Conservation (phyloP, 768 basidiomycete genomes). For the Brasilioporus rufonigricans region DNA sequence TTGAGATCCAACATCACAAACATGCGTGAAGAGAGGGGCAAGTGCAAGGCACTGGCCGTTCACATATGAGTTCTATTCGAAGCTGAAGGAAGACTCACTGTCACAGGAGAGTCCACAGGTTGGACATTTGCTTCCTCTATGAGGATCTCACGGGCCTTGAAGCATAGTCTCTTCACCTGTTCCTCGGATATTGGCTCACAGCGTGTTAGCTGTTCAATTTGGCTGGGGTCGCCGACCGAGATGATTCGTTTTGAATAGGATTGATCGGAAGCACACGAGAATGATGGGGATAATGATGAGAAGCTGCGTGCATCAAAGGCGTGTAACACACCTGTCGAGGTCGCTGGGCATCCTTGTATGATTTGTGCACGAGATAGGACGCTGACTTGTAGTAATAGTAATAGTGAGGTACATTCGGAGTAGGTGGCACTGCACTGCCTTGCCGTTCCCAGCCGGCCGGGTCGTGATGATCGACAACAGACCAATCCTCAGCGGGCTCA, state of each 20-base stretch:
- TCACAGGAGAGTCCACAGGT: constrained; percentile 92
- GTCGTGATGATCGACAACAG: constrained; percentile 22
- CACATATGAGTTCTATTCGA: background rate
- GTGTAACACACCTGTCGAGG: constrained; percentile 50
- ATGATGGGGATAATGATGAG: constrained; percentile 25
- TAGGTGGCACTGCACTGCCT: constrained; percentile 28
- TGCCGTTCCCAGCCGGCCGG: constrained; percentile 7
- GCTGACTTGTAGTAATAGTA: constrained; percentile 28
- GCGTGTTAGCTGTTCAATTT: constrained; percentile 90
- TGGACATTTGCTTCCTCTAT: constrained; percentile 99
- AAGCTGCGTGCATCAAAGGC: constrained; percentile 27
- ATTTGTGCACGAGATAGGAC: constrained; percentile 24
- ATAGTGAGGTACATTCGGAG: constrained; percentile 22
- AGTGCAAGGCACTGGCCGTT: background rate
- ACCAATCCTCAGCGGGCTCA: constrained; percentile 3
- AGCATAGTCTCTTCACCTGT: constrained; percentile 91
- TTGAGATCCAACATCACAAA: background rate
- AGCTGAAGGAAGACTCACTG: constrained; percentile 51
- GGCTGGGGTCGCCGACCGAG: constrained; percentile 50
- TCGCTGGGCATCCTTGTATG: constrained; percentile 48
- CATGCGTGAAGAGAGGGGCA: background rate
- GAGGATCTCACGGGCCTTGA: constrained; percentile 94
- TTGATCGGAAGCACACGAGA: constrained; percentile 26
- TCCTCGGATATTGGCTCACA: constrained; percentile 96
- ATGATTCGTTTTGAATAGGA: constrained; percentile 14